Conservation (phyloP, 2,329 filamentous ascomycete species). For the Metarhizium anisopliae region DNA sequence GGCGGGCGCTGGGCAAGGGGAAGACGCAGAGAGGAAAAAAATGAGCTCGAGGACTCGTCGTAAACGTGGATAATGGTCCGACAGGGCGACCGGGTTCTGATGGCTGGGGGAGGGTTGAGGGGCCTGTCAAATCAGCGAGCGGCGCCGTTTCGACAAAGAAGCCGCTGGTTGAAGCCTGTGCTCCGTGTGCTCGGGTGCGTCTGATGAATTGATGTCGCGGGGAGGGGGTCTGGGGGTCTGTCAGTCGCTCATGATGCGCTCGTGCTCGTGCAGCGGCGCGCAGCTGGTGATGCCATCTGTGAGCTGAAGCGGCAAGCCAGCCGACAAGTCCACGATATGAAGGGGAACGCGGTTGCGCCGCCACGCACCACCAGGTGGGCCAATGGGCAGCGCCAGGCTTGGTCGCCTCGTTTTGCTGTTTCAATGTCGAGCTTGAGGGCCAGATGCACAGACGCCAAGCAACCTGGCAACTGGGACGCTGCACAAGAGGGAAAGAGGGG, state of each 20-base stretch:
- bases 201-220: background rate
- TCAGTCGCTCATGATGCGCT: too few species aligned
- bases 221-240: background rate
- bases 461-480: too few species aligned
- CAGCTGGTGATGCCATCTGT: too few species aligned
- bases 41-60: background rate
- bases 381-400: too few species aligned
- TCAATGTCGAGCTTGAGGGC: too few species aligned
- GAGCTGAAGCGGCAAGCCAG: background rate
- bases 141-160: background rate
- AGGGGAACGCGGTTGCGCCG: background rate
- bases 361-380: background rate
- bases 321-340: background rate
- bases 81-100: background rate
- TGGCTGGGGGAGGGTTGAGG: background rate
- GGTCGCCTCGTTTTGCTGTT: too few species aligned
- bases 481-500: too few species aligned
- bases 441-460: too few species aligned
- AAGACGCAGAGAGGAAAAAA: too few species aligned
- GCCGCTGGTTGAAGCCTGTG: background rate
- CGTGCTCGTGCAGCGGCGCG: too few species aligned
- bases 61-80: slow-evolving; percentile 3
- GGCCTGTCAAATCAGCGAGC: background rate
- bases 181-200: slow-evolving; percentile 1
- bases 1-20: background rate